Conservation (phyloP, 306 rosid species). For the Inga oerstediana region DNA sequence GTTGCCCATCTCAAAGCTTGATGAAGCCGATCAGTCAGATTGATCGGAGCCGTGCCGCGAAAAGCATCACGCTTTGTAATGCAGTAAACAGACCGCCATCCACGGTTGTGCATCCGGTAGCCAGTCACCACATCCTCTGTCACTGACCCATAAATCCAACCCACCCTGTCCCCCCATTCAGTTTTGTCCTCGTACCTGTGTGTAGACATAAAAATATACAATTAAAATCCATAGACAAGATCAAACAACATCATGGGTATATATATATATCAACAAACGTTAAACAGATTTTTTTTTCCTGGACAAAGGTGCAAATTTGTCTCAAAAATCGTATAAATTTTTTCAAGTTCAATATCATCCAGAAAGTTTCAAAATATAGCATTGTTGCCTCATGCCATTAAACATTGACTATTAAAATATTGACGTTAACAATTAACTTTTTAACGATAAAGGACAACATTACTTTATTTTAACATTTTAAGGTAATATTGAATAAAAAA, state of each 20-base stretch:
- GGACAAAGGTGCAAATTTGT: no score
- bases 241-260: neutral
- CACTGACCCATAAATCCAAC: slow-evolving; percentile 92
- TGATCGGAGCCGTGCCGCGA: slow-evolving; percentile 84
- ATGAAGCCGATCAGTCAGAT: slow-evolving; percentile 81
- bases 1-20: slow-evolving; percentile 92
- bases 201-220: neutral
- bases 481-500: no score
- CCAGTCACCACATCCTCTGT: slow-evolving; percentile 91
- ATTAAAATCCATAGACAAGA: neutral
- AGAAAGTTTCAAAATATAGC: no score
- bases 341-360: no score
- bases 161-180: slow-evolving; percentile 86
- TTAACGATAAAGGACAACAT: fast-evolving
- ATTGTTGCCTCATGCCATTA: no score
- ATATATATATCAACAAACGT: neutral
- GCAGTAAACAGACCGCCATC: slow-evolving; percentile 88
- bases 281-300: neutral
- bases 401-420: no score
- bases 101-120: slow-evolving; percentile 92
- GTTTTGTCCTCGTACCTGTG: slow-evolving; percentile 83
- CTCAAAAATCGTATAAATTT: no score
- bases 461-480: no score
- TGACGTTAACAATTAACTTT: no score
- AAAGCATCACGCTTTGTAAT: slow-evolving; percentile 83